A percentile compares a stretch with the other conserved stretches of the same genome.
phyloP scores from a whole-genome alignment of 331 rosid genomes.

The Acacia pycnantha region DNA sequence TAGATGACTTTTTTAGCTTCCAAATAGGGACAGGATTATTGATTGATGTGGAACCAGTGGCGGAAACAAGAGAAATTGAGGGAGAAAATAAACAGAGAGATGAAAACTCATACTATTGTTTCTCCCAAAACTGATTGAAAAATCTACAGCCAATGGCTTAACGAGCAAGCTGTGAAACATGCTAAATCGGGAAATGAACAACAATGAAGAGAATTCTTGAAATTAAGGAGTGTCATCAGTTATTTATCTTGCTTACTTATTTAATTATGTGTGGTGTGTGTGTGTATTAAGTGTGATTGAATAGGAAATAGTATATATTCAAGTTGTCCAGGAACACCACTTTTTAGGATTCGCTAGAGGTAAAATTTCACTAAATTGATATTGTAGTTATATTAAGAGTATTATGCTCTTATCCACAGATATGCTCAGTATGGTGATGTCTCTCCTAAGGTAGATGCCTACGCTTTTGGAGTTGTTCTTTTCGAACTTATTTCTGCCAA shows the following conservation, averaged over 20 bases:
- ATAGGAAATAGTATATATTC: not conserved
- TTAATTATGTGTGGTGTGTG: no score
- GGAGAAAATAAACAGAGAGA: not conserved
- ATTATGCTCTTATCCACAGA: constrained; percentile 49
- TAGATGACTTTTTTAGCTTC: not conserved
- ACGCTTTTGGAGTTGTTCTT: constrained; percentile 89
- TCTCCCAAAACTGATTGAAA: not conserved
- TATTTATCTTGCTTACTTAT: not conserved
- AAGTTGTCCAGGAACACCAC: not conserved
- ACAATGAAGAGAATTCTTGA: not conserved
- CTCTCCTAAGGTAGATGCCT: constrained; percentile 90
- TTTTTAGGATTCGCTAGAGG: constrained; percentile 1
- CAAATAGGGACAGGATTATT: not conserved
- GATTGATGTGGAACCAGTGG: not conserved
- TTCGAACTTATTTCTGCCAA: constrained; percentile 91
- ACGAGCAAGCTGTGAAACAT: not conserved
- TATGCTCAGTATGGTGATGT: constrained; percentile 92
- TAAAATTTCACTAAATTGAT: constrained; percentile 15
- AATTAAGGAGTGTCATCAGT: not conserved
- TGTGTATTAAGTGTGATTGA: not conserved
- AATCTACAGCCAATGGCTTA: not conserved
- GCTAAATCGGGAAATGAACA: not conserved
- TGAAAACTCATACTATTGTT: not conserved
- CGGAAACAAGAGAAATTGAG: not conserved
- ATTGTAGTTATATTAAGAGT: constrained; percentile 10